phyloP scores from a whole-genome alignment of 2,329 filamentous ascomycete genomes.

The Pestalotiopsis sp. region DNA sequence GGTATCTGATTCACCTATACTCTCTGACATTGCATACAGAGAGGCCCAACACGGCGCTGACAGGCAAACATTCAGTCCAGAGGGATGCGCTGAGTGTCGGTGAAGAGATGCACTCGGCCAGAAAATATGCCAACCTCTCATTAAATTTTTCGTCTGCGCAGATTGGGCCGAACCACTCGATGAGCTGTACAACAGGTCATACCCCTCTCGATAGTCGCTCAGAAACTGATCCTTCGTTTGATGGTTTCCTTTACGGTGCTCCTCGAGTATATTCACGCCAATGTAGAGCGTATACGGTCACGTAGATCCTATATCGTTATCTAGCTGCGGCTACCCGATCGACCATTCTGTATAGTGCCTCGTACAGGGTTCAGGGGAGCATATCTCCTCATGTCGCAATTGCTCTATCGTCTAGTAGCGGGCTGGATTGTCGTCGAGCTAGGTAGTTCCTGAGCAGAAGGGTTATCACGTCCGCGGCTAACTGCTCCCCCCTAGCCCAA shows the following conservation, averaged over 20 bases:
- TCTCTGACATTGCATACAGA: background rate
- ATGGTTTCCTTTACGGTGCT: background rate
- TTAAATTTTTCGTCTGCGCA: background rate
- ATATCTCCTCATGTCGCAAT: background rate
- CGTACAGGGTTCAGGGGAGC: background rate
- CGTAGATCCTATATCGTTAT: background rate
- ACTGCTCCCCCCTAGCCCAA: background rate
- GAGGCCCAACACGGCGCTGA: background rate
- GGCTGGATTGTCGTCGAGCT: background rate
- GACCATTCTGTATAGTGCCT: background rate
- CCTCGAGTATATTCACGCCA: background rate
- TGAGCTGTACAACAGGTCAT: background rate
- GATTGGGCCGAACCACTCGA: background rate
- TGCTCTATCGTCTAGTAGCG: background rate
- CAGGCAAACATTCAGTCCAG: background rate
- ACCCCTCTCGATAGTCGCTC: background rate
- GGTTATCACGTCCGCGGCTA: background rate
- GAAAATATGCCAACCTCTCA: background rate
- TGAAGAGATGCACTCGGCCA: background rate
- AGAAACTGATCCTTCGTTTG: background rate
- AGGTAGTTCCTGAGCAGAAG: background rate
- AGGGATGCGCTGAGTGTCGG: background rate
- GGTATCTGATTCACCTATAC: background rate
- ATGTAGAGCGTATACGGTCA: background rate
- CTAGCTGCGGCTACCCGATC: background rate